Evolutionary conservation across 306 rosid genomes (phyloP).

Genomic region (Ochetophila trinervis): DNA sequence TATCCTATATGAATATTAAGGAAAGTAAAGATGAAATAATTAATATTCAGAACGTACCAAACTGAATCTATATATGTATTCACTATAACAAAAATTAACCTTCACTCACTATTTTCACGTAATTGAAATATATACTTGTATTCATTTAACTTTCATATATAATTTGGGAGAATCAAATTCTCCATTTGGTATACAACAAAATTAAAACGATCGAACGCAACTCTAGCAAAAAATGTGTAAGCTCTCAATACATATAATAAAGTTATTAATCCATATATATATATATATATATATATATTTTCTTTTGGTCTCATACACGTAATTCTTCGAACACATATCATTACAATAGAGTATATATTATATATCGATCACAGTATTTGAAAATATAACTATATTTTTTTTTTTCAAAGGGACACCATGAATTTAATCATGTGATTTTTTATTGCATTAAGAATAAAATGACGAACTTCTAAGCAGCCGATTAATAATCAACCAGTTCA

Average conservation of each 20-base stretch:
- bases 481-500: no score
- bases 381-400: neutral
- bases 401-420: slow-evolving; percentile 29
- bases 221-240: slow-evolving; percentile 18
- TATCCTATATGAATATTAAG: no score
- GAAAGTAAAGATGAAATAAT: no score
- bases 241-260: neutral
- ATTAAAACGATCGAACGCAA: no score
- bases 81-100: no score
- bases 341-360: neutral
- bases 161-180: no score
- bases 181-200: neutral
- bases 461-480: slow-evolving; percentile 38
- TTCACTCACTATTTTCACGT: no score
- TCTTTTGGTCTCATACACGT: neutral
- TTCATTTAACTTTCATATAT: no score
- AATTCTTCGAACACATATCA: neutral
- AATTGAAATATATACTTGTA: no score
- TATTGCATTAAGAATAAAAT: slow-evolving; percentile 34
- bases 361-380: neutral
- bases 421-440: slow-evolving; percentile 40
- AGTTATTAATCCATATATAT: neutral
- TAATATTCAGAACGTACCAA: no score
- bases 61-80: no score
- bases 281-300: no score